These are phyloP conservation scores for Acanthamoeba lenticulata DNA, from an alignment of 208 protist genomes.

Conservation along the genomic window DNA sequence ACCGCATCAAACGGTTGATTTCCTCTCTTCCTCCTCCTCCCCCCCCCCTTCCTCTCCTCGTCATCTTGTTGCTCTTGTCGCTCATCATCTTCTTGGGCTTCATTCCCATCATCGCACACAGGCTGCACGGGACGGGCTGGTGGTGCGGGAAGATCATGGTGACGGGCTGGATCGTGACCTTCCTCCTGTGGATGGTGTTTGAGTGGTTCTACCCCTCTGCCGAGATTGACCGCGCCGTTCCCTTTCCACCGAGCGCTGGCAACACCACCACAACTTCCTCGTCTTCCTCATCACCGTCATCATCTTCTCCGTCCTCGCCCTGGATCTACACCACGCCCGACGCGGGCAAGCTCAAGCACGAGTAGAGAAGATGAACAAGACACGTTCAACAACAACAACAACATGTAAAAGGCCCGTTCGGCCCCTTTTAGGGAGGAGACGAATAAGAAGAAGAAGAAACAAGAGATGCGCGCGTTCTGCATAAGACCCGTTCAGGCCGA, in stretches of 20 bases:
- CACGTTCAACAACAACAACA: too few relatives aligned
- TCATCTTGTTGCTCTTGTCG: neutral
- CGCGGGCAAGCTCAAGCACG: neutral
- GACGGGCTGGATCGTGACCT: constrained; percentile 86
- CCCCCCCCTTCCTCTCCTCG: neutral
- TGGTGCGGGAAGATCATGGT: constrained; percentile 93
- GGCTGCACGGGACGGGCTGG: constrained; percentile 90
- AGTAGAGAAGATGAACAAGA: too few relatives aligned
- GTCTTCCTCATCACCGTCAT: neutral
- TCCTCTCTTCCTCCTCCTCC: too few relatives aligned
- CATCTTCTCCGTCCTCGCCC: neutral
- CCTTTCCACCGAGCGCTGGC: constrained; percentile 86
- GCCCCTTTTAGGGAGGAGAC: too few relatives aligned
- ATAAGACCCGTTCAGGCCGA: too few relatives aligned
- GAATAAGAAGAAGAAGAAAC: too few relatives aligned
- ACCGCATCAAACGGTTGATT: constrained; percentile 73
- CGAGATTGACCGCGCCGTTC: constrained; percentile 92
- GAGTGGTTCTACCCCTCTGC: constrained; percentile 87
- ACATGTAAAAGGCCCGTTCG: too few relatives aligned
- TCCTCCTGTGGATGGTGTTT: constrained; percentile 90
- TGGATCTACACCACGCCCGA: neutral
- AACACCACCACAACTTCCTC: neutral
- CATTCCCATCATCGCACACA: constrained; percentile 10
- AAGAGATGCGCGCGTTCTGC: too few relatives aligned
- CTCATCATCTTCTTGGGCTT: neutral